phyloP scores from a whole-genome alignment of 1,284 basidiomycete species.

The Cerioporus squamosus region DNA sequence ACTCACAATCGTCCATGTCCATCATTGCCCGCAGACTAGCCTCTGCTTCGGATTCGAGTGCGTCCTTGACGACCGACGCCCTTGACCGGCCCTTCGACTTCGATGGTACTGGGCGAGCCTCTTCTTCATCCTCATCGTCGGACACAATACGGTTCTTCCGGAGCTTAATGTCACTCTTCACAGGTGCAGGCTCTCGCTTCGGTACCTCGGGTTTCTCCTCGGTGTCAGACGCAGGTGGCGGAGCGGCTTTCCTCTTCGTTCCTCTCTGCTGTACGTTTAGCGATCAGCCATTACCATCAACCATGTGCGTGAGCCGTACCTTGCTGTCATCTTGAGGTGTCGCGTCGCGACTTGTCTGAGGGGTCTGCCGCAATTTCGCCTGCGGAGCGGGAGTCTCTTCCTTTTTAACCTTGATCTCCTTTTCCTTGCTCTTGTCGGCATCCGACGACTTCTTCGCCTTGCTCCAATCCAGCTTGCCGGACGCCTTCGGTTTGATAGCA shows the following conservation, averaged over 20 bases:
- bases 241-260: constrained; percentile 56
- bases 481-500: constrained; percentile 45
- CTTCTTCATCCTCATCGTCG: constrained; percentile 57
- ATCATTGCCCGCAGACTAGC: constrained; percentile 64
- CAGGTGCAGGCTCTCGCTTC: constrained; percentile 1
- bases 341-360: constrained; percentile 28
- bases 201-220: constrained; percentile 19
- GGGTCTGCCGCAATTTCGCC: constrained; percentile 19
- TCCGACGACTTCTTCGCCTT: constrained; percentile 56
- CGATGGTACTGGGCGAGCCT: constrained; percentile 23
- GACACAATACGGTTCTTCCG: constrained; percentile 57
- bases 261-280: constrained; percentile 46
- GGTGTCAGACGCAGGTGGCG: constrained; percentile 24
- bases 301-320: constrained; percentile 11
- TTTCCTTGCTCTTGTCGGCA: constrained; percentile 16
- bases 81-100: constrained; percentile 39
- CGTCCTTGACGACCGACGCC: constrained; percentile 24
- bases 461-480: constrained; percentile 66
- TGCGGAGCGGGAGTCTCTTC: constrained; percentile 13
- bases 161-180: constrained; percentile 26
- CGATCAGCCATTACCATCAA: not conserved
- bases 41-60: constrained; percentile 37
- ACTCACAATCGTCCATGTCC: constrained; percentile 75
- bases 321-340: constrained; percentile 20
- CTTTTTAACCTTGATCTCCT: constrained; percentile 22